phyloP scores from a whole-genome alignment of 768 basidiomycete species.

The Rhodotorula diobovata region DNA sequence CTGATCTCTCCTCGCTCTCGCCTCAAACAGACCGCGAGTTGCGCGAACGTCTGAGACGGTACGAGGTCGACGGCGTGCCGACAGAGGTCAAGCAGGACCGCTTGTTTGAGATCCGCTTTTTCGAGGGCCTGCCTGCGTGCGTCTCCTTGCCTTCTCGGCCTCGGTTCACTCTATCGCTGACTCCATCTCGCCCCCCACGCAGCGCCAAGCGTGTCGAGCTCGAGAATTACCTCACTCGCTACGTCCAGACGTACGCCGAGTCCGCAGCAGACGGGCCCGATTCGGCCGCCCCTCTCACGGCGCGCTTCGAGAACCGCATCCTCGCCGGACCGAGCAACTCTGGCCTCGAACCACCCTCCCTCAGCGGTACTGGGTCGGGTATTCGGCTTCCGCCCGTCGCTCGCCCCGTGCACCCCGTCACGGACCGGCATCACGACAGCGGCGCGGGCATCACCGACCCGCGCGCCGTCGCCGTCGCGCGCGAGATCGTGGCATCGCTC shows the following conservation, averaged over 20 bases:
- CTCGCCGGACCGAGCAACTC: constrained; percentile 33
- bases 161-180: too few relatives aligned
- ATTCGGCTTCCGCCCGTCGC: constrained; percentile 2
- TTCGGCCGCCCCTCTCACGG: background rate
- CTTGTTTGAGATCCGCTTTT: constrained; percentile 36
- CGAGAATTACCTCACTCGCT: constrained; percentile 17
- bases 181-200: background rate
- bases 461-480: constrained; percentile 1
- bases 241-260: constrained; percentile 15
- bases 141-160: background rate
- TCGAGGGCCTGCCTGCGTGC: constrained; percentile 21
- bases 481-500: constrained; percentile 21
- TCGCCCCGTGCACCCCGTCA: background rate
- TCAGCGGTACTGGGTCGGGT: constrained; percentile 23
- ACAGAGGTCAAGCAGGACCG: constrained; percentile 24
- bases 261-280: background rate
- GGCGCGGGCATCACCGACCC: background rate
- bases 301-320: background rate
- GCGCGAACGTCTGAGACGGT: constrained; percentile 18
- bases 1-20: background rate
- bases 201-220: constrained; percentile 28
- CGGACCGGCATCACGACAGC: background rate
- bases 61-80: constrained; percentile 24
- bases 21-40: constrained; percentile 16
- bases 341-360: constrained; percentile 23